Conservation (phyloP, 2,329 filamentous ascomycete species). For the Aspergillus latus region DNA sequence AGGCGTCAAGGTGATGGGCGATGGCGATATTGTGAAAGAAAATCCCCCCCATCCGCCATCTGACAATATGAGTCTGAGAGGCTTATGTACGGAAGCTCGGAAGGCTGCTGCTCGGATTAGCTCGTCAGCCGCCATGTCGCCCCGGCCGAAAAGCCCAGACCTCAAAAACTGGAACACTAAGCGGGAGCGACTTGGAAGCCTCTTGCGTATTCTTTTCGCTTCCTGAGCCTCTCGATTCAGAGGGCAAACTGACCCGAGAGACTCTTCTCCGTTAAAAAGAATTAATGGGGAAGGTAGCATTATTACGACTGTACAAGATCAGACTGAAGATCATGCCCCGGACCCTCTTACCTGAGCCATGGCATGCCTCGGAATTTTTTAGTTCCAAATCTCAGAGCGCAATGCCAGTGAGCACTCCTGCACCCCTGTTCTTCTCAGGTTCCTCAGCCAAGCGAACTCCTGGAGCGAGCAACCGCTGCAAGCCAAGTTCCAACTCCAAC, state of each 20-base stretch:
- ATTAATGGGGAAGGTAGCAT: neutral
- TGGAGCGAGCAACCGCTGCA: neutral
- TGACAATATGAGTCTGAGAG: neutral
- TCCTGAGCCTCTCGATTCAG: neutral
- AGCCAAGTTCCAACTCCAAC: neutral
- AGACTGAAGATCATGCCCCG: constrained; percentile 1
- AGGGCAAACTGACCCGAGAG: neutral
- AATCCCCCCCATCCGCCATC: neutral
- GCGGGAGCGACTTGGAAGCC: neutral
- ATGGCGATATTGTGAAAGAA: neutral
- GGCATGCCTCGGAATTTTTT: neutral
- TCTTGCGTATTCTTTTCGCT: neutral
- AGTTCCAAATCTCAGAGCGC: neutral
- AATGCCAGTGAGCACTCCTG: neutral
- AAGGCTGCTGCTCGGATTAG: neutral
- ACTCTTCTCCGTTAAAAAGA: neutral
- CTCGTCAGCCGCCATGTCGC: neutral
- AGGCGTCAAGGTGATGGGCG: neutral
- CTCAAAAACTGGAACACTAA: constrained; percentile 12
- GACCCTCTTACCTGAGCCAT: neutral
- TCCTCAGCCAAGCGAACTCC: neutral
- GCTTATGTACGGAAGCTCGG: neutral
- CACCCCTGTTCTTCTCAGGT: neutral
- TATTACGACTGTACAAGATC: neutral
- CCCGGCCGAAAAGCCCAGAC: constrained; percentile 1